Evolutionary conservation across 177 flowering plant species (phyloP).

Genomic region (Vitis hybrid): DNA sequence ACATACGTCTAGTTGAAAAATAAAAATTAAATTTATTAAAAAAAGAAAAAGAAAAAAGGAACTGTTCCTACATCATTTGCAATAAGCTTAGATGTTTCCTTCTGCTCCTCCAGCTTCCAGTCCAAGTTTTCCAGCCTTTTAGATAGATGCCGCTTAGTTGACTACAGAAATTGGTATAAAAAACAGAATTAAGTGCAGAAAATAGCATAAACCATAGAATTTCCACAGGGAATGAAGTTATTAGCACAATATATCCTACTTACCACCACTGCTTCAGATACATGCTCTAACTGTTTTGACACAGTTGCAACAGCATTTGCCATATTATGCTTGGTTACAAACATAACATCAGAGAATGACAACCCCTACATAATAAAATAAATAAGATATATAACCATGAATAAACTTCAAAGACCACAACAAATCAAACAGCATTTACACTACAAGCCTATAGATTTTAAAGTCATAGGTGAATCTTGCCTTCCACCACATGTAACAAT

Average conservation of each 20-base stretch:
- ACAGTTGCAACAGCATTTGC: conserved; percentile 74
- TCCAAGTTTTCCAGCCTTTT: conserved; percentile 67
- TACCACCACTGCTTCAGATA: conserved; percentile 64
- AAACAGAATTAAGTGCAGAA: not conserved
- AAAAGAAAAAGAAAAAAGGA: not conserved
- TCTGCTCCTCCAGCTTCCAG: conserved; percentile 74
- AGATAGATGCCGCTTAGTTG: conserved; percentile 65
- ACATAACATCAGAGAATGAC: conserved; percentile 86
- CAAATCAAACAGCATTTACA: not conserved
- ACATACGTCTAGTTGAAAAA: too few relatives aligned
- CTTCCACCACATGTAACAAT: conserved; percentile 98
- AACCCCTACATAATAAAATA: conserved; percentile 46
- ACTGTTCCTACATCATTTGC: conserved; percentile 44
- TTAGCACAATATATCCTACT: conserved; percentile 21
- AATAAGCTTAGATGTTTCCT: conserved; percentile 53
- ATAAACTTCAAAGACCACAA: not conserved
- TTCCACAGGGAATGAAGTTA: not conserved
- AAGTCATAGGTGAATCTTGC: conserved; percentile 29
- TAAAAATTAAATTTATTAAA: too few relatives aligned
- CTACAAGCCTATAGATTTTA: not conserved
- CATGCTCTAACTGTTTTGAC: conserved; percentile 75
- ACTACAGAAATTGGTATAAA: conserved; percentile 30
- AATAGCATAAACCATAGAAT: not conserved
- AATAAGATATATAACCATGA: not conserved
- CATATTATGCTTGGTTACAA: conserved; percentile 86